Evolutionary conservation across 805 yeast genomes (phyloP), one percentile per base, ranked within the genome.

Genomic region (Cyberlindnera veronae): DNA sequence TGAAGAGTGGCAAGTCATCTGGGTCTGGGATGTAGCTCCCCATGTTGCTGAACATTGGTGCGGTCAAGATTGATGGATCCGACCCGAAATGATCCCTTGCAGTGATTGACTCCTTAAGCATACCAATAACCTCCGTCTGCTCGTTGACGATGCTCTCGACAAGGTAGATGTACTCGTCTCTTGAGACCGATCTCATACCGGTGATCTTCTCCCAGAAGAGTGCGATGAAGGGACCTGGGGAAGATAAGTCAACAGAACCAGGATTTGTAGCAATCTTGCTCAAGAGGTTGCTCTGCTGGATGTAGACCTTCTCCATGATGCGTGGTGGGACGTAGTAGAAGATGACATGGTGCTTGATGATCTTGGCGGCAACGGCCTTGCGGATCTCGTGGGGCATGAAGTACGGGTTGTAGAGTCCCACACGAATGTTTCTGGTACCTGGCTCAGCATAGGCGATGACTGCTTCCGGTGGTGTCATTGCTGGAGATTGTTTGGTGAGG

Each of bases 331-430:
- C 18, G 24, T 30, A 38, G 32, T n/a, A 31, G 36, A 35, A 39
- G 29, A 39, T 16, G 9, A 42, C 33, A 3, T 33, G 16, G 32
- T 38, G 38, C 30, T 42, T 42, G 34, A 38, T 36, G 19, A 42
- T 16, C 32, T 27, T 36, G 41, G 46, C 38, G 41, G 46, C 46
- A 28, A 42, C 46, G 21, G 29, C 33, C 33, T 42, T 42, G 24
- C 46, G 40, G 28, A 42, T 42, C 36, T 42, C 46, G 14, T 38
- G 43, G 8, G 46, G 46, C 46, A 42, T 42, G 43, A 38, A 42
- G 43, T 42, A 42, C 2, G 46, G 46, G 30, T 42, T 42, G 29
- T 42, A 42, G 22, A 31, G 42, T 14, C 43, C 46, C 11, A 42
- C 38, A 14, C 42, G 36, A 13, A 42, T 7, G 15, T 20, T 35